Conservation (phyloP, 2,329 filamentous ascomycete species). For the Ophiocordyceps australis region DNA sequence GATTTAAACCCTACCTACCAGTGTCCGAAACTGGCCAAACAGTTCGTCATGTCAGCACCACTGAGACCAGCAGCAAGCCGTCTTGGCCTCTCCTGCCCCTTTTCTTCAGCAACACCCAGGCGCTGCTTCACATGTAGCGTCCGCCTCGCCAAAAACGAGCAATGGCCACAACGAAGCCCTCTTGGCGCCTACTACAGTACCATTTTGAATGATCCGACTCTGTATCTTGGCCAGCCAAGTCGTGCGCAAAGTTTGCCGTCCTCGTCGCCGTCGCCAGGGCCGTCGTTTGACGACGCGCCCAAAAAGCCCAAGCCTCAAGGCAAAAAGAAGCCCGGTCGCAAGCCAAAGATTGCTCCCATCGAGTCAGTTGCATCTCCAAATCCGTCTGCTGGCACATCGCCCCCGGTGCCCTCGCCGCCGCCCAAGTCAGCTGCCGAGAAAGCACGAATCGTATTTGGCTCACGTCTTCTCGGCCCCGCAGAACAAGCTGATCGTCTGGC, state of each 20-base stretch:
- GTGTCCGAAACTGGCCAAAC: too few relatives aligned
- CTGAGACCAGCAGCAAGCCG: conserved; percentile 11
- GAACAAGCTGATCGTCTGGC: conserved; percentile 45
- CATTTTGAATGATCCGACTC: conserved; percentile 29
- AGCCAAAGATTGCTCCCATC: conserved; percentile 7
- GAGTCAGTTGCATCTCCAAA: conserved; percentile 3
- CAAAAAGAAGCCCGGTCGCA: conserved; percentile 12
- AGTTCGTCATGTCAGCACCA: conserved; percentile 16
- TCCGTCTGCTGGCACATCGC: conserved; percentile 2
- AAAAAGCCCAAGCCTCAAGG: conserved; percentile 3
- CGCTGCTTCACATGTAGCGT: conserved; percentile 11
- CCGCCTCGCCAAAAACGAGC: conserved; percentile 5
- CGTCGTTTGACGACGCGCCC: too few relatives aligned
- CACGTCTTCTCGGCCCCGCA: conserved; percentile 54
- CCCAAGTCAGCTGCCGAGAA: conserved; percentile 29
- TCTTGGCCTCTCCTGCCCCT: too few relatives aligned
- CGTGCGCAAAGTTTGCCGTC: too few relatives aligned
- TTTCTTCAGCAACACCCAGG: too few relatives aligned
- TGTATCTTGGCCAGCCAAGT: too few relatives aligned
- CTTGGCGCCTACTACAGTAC: conserved; percentile 40
- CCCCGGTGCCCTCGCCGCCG: conserved; percentile 3
- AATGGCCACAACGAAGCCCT: conserved; percentile 21
- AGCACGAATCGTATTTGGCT: conserved; percentile 62
- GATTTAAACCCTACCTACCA: too few relatives aligned
- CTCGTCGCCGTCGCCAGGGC: too few relatives aligned